Evolutionary conservation across 2,329 filamentous ascomycete species (phyloP), one percentile per base, ranked within the genome.

Genomic region (Didymella segeticola): DNA sequence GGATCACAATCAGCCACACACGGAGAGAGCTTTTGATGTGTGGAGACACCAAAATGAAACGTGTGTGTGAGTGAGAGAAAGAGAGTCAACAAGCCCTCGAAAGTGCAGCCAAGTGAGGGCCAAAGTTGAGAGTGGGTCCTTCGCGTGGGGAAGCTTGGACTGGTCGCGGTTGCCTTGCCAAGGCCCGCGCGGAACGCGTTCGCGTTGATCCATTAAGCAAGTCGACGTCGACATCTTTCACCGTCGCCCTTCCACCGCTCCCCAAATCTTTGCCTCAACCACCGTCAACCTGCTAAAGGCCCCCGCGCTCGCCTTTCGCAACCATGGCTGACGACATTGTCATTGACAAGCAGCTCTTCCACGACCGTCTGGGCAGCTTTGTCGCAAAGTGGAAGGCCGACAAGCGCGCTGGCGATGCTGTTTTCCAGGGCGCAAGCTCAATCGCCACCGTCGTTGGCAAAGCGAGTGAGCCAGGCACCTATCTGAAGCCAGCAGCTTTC

Each of bases 401-500:
- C 82, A 93, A 96, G 81, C 89, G 93, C 72, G 85, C 89, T 58
- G 90, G 89, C 74, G 90, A 96, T 79, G 83, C 86, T 70, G 79
- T 93, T 61, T 99, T 98, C 77, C 87, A 86, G 65, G 93, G 93
- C 71, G 93, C 86, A 62, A 87, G 88, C 61, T 96, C 93, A 56
- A 90, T 99, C 68, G 81, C 95, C 67, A 85, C 97, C 56, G 83
- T 96, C 73, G 95, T 97, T 85, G 95, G 95, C 77, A 99, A 97
- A 81, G 92, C 92, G 60, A 73, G 72, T 47, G 93, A 97, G 70
- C 84, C 86, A 34, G 89, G 88, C 60, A 88, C 89, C 68, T 96
- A 96, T 69, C 87, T 93, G 78, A 99, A 99, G 82, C 96, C 93
- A 71, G 96, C 96, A 76, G 92, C 95, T 19, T 89, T 97, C 77